Conservation (phyloP, 2,329 filamentous ascomycete species). For the Pochonia chlamydosporia region DNA sequence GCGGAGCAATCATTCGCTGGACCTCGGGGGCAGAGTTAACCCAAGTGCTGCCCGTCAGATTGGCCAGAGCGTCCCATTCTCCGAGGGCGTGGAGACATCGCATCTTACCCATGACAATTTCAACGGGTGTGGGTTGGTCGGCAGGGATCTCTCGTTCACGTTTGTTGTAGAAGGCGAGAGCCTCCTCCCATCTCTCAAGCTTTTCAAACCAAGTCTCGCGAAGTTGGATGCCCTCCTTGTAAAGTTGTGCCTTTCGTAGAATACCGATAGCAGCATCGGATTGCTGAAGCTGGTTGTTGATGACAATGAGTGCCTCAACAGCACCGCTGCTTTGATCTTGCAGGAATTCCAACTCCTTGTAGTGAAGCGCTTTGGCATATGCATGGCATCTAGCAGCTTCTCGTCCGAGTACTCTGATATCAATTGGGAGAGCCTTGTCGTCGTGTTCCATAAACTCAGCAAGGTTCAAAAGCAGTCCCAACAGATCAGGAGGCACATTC, state of each 20-base stretch:
- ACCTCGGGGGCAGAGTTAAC: conserved; percentile 81
- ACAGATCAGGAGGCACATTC: conserved; percentile 90
- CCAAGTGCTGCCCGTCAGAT: conserved; percentile 89
- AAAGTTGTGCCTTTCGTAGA: conserved; percentile 88
- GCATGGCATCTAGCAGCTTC: conserved; percentile 96
- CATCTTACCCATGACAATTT: conserved; percentile 99
- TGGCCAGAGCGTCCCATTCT: conserved; percentile 92
- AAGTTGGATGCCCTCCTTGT: conserved; percentile 86
- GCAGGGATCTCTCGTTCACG: conserved; percentile 65
- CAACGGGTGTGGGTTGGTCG: conserved; percentile 62
- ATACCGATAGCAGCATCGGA: conserved; percentile 98
- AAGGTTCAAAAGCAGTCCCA: conserved; percentile 89
- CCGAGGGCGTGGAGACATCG: conserved; percentile 93
- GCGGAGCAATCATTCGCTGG: conserved; percentile 82
- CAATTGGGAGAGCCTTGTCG: conserved; percentile 95
- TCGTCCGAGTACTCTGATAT: conserved; percentile 88
- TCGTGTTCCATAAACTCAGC: conserved; percentile 99
- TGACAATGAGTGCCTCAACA: conserved; percentile 95
- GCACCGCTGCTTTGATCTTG: conserved; percentile 94
- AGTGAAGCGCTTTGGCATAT: conserved; percentile 95
- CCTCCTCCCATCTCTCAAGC: conserved; percentile 96
- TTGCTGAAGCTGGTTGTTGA: conserved; percentile 98
- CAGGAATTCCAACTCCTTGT: conserved; percentile 97
- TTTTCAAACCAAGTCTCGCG: conserved; percentile 99
- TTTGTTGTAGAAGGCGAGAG: conserved; percentile 83